phyloP scores from a whole-genome alignment of 352 stramenopile species.

The Pythium brassicae region DNA sequence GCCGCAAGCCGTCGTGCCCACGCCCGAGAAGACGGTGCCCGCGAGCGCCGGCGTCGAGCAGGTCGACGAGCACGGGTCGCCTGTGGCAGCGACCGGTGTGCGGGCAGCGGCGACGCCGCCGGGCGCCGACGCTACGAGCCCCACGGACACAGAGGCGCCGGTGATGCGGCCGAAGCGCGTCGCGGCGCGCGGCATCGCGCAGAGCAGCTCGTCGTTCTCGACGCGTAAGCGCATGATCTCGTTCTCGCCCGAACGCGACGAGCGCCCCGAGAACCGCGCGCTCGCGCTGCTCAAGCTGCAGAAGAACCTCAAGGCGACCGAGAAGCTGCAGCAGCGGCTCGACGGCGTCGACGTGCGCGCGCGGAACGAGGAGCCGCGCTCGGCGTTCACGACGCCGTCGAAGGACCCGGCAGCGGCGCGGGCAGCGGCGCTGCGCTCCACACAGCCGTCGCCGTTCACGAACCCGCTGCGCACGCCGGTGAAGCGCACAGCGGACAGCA shows the following conservation, averaged over 20 bases:
- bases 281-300: constrained; percentile 53
- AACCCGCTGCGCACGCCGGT: not conserved
- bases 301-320: constrained; percentile 67
- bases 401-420: constrained; percentile 8
- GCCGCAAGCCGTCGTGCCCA: constrained; percentile 21
- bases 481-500: not conserved
- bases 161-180: constrained; percentile 11
- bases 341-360: constrained; percentile 25
- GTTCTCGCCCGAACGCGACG: constrained; percentile 63
- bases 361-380: constrained; percentile 10
- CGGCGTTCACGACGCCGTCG: constrained; percentile 13
- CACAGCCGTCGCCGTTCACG: constrained; percentile 7
- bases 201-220: constrained; percentile 64
- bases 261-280: constrained; percentile 45
- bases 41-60: constrained; percentile 9
- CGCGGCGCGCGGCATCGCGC: constrained; percentile 48
- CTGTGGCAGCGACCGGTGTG: not conserved
- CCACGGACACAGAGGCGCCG: constrained; percentile 1
- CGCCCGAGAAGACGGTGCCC: constrained; percentile 21
- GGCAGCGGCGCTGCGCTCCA: no score
- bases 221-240: constrained; percentile 80
- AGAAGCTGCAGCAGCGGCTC: constrained; percentile 61
- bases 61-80: not conserved
- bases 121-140: constrained; percentile 2
- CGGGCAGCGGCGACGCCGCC: not conserved